These are phyloP conservation scores for Pyrenula massariospora DNA, from an alignment of 495 filamentous ascomycete genomes.

Conservation along the genomic window DNA sequence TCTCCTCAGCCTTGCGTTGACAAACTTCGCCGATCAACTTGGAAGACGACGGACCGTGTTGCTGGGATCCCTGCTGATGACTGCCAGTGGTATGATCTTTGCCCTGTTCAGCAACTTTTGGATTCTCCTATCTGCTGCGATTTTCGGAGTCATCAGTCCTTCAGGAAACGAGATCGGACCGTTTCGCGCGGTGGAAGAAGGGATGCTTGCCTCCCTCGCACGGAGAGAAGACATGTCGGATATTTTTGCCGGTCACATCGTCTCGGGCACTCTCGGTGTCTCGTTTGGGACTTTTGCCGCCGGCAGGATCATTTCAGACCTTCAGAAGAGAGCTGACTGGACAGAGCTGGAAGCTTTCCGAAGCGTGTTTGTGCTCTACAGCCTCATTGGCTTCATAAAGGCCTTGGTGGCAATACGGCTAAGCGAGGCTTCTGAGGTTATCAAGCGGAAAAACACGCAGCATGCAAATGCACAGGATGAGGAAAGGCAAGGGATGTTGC, in stretches of 20 bases:
- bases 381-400: slow-evolving; percentile 56
- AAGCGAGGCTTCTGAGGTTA: slow-evolving; percentile 49
- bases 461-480: slow-evolving; percentile 8
- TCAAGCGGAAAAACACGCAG: slow-evolving; percentile 11
- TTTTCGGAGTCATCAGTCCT: slow-evolving; percentile 78
- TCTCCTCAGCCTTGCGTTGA: slow-evolving; percentile 61
- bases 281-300: slow-evolving; percentile 53
- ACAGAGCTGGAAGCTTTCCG: slow-evolving; percentile 49
- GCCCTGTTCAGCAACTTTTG: slow-evolving; percentile 59
- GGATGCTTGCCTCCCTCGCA: slow-evolving; percentile 63
- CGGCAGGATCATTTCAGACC: slow-evolving; percentile 50
- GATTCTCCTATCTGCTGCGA: slow-evolving; percentile 58
- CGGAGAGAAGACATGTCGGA: slow-evolving; percentile 47
- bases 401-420: slow-evolving; percentile 45
- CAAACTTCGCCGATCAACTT: slow-evolving; percentile 60
- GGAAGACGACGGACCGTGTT: slow-evolving; percentile 59
- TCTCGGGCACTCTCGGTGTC: slow-evolving; percentile 51
- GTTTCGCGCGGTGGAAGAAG: slow-evolving; percentile 80
- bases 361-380: slow-evolving; percentile 58
- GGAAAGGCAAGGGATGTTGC: slow-evolving; percentile 7
- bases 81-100: slow-evolving; percentile 55
- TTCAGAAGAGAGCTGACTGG: slow-evolving; percentile 38
- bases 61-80: slow-evolving; percentile 59
- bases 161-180: slow-evolving; percentile 61
- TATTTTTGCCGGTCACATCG: slow-evolving; percentile 74